These are phyloP conservation scores for Allomyces macrogynus DNA, from an alignment of 192 early-diverging fungal species.

Conservation along the genomic window DNA sequence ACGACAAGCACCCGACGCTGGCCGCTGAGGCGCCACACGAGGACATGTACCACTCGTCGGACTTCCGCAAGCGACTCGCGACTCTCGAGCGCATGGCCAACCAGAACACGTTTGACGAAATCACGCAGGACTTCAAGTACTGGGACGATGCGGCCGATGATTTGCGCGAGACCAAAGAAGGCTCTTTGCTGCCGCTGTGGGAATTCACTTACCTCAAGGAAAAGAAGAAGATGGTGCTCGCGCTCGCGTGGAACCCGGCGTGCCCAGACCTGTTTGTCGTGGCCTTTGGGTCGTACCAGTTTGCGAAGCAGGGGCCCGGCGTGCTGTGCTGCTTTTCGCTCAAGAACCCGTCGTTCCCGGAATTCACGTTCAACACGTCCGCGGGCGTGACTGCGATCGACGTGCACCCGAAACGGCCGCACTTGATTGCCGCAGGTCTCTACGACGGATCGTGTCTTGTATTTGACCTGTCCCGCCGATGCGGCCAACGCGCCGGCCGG, in stretches of 20 bases:
- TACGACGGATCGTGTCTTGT: conserved; percentile 37
- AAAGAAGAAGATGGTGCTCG: conserved; percentile 37
- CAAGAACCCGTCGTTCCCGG: conserved; percentile 39
- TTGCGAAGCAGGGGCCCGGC: conserved; percentile 34
- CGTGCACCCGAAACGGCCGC: conserved; percentile 40
- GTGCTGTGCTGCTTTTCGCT: conserved; percentile 39
- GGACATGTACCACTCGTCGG: conserved; percentile 34
- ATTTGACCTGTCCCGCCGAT: conserved; percentile 18
- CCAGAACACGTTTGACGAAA: conserved; percentile 44
- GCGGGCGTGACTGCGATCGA: conserved; percentile 36
- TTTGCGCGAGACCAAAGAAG: conserved; percentile 25
- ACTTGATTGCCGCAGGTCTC: conserved; percentile 36
- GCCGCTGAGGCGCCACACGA: conserved; percentile 21
- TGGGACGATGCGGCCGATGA: conserved; percentile 46
- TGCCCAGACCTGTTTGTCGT: conserved; percentile 34
- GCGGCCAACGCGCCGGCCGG: neutral
- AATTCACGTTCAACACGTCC: conserved; percentile 30
- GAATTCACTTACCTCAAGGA: conserved; percentile 34
- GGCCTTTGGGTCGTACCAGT: conserved; percentile 41
- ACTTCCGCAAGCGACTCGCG: conserved; percentile 27
- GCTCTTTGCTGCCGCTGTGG: conserved; percentile 35
- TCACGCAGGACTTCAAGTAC: conserved; percentile 41
- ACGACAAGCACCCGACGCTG: conserved; percentile 23
- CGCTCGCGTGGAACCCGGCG: conserved; percentile 30
- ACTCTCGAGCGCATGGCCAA: conserved; percentile 43